Percentiles rank a stretch among this genome's conserved stretches.
These are phyloP conservation scores for Lolium multiflorum DNA, from an alignment of 176 grass and related monocot genomes.

Conservation along the genomic window DNA sequence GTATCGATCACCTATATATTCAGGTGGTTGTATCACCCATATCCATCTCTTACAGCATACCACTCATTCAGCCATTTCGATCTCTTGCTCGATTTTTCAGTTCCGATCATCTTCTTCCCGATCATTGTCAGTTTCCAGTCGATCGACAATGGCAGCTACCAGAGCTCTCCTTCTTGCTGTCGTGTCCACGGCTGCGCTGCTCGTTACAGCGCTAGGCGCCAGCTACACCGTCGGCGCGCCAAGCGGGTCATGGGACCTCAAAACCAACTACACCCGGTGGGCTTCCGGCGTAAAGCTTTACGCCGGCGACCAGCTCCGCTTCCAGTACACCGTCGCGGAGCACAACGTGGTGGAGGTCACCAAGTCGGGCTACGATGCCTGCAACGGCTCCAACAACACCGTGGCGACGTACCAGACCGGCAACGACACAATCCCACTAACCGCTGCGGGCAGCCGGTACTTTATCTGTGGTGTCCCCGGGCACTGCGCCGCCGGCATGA, in stretches of 20 bases:
- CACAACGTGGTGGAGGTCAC: constrained; percentile 16
- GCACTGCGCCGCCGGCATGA: constrained; percentile 20
- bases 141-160: background rate
- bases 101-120: background rate
- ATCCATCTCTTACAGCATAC: background rate
- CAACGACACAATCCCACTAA: background rate
- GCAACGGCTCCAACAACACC: background rate
- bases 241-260: background rate
- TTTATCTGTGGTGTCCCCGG: background rate
- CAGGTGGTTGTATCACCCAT: background rate
- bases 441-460: background rate
- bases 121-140: background rate
- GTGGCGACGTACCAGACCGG: background rate
- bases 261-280: background rate
- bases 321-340: background rate
- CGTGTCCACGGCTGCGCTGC: background rate
- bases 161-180: background rate
- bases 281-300: background rate
- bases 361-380: background rate
- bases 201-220: background rate
- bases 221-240: background rate
- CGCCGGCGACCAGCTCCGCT: constrained; percentile 20
- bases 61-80: background rate
- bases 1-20: background rate
- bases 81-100: background rate